Percentiles rank a stretch among this genome's conserved stretches.
Evolutionary conservation across 2,329 filamentous ascomycete genomes (phyloP).

Genomic region (Colletotrichum sp.): DNA sequence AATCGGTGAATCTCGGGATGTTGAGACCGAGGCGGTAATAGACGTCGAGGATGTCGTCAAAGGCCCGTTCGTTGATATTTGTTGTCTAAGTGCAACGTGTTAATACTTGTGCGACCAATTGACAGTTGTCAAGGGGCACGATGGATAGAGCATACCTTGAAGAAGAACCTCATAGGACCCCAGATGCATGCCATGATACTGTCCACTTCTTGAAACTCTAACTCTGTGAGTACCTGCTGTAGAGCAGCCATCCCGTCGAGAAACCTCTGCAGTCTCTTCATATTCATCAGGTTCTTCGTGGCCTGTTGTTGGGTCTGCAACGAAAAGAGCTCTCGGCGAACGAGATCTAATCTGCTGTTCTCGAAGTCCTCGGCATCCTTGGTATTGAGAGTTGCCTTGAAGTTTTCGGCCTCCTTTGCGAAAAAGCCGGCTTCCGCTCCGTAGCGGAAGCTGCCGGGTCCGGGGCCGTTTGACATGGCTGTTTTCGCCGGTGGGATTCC

Average conservation of each 20-base stretch:
- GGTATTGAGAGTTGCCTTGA: conserved; percentile 21
- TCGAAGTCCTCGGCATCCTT: conserved; percentile 23
- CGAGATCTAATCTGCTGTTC: conserved; percentile 13
- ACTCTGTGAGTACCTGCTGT: background rate
- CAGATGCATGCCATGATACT: conserved; percentile 31
- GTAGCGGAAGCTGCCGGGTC: background rate
- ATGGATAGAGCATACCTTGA: conserved; percentile 14
- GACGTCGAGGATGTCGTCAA: conserved; percentile 19
- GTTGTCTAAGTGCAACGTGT: background rate
- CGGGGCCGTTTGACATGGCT: background rate
- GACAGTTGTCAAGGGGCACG: accelerated
- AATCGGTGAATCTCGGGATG: background rate
- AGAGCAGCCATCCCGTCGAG: conserved; percentile 26
- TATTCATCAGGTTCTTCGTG: conserved; percentile 30
- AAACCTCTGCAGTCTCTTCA: conserved; percentile 29
- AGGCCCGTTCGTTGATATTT: conserved; percentile 4
- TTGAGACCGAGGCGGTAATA: conserved; percentile 7
- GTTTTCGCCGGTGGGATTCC: background rate
- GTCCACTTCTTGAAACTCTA: background rate
- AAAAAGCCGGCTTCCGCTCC: background rate
- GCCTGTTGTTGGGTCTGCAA: conserved; percentile 31
- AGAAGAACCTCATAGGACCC: conserved; percentile 30
- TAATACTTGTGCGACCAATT: background rate
- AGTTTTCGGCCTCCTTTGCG: background rate
- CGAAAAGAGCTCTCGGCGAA: conserved; percentile 25